Percentiles rank a stretch among this genome's conserved stretches.
phyloP scores from a whole-genome alignment of 2,329 filamentous ascomycete genomes.

The Hymenotorrendiella dingleyae region DNA sequence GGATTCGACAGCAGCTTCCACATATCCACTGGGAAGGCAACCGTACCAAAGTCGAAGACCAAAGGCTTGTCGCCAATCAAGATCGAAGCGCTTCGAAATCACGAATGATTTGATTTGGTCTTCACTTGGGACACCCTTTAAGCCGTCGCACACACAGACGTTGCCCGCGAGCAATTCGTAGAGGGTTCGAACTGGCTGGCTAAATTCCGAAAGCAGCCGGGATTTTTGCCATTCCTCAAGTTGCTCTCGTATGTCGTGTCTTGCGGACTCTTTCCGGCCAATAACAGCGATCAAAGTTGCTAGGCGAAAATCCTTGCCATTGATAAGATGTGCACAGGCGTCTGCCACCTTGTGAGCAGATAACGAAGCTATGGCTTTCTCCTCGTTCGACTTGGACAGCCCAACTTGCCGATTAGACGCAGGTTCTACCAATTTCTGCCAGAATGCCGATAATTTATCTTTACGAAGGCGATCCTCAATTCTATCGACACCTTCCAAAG shows the following conservation, averaged over 20 bases:
- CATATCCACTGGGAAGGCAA: constrained; percentile 58
- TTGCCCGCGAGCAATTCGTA: constrained; percentile 90
- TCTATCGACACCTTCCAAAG: constrained; percentile 33
- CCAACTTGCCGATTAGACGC: constrained; percentile 49
- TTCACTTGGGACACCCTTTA: constrained; percentile 65
- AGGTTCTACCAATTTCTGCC: constrained; percentile 60
- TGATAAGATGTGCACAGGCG: constrained; percentile 73
- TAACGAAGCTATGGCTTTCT: constrained; percentile 76
- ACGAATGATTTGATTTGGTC: constrained; percentile 75
- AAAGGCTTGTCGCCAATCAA: constrained; percentile 93
- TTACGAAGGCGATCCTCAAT: constrained; percentile 42
- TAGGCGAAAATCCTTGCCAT: constrained; percentile 74
- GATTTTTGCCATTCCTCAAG: constrained; percentile 78
- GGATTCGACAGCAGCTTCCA: constrained; percentile 65
- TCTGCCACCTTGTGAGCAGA: constrained; percentile 74
- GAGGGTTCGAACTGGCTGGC: constrained; percentile 73
- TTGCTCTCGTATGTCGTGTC: constrained; percentile 71
- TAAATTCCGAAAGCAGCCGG: constrained; percentile 82
- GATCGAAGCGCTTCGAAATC: constrained; percentile 74
- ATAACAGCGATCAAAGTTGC: constrained; percentile 80
- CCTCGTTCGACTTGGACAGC: constrained; percentile 61
- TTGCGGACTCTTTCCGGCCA: constrained; percentile 62
- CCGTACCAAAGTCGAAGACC: constrained; percentile 88
- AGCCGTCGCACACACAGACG: constrained; percentile 75
- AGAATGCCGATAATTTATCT: constrained; percentile 61